Evolutionary conservation across 495 filamentous ascomycete genomes (phyloP).

Genomic region (Aspergillus affinis): DNA sequence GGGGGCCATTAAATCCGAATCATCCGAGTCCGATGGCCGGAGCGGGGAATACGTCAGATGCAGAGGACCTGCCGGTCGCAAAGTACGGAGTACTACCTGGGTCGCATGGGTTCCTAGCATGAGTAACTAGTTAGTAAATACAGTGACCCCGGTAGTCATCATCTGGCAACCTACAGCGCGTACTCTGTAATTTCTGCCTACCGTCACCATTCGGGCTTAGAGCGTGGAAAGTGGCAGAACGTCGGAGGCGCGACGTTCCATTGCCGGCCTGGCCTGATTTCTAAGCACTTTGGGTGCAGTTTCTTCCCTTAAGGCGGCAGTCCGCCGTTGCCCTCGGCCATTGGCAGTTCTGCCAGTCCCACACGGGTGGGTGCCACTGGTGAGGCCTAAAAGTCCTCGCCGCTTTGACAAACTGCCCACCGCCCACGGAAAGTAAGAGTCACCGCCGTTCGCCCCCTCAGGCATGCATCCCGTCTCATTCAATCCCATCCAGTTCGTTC

Average conservation of each 20-base stretch:
- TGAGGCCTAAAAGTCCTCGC: not conserved
- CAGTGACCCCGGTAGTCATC: no score
- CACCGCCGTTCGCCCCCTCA: not conserved
- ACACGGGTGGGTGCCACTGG: not conserved
- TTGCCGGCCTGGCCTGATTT: constrained; percentile 21
- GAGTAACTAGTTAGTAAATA: no score
- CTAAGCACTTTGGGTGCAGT: constrained; percentile 17
- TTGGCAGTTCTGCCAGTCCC: constrained; percentile 2
- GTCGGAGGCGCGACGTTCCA: constrained; percentile 1
- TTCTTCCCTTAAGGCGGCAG: constrained; percentile 5
- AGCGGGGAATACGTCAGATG: not conserved
- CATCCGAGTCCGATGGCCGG: not conserved
- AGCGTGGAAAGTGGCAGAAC: constrained; percentile 3
- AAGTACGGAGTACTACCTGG: no score
- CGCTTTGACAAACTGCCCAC: not conserved
- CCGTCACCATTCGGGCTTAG: not conserved
- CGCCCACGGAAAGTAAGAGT: not conserved
- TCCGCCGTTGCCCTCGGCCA: not conserved
- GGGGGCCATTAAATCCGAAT: not conserved
- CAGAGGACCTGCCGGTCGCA: not conserved
- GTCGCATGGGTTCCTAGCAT: no score
- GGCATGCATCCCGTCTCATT: not conserved
- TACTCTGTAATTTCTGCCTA: not conserved
- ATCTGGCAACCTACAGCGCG: no score
- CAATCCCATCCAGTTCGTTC: not conserved